Conservation (phyloP, 768 basidiomycete genomes). For the Leucocoprinus leucothites region DNA sequence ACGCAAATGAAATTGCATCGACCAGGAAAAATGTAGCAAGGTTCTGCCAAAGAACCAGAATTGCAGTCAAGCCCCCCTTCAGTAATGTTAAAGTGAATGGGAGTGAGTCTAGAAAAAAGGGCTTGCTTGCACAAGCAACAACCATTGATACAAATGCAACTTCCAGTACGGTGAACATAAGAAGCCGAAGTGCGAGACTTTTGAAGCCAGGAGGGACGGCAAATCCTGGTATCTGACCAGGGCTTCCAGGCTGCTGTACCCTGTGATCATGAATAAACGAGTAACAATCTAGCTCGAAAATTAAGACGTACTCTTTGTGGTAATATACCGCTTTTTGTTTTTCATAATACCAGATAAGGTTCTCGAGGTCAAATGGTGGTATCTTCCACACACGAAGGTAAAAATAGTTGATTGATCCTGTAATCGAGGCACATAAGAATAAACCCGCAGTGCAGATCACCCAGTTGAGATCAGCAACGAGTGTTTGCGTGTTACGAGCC, state of each 20-base stretch:
- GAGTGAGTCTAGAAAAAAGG: neutral
- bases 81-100: neutral
- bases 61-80: constrained; percentile 1
- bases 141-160: neutral
- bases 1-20: neutral
- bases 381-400: neutral
- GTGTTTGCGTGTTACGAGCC: neutral
- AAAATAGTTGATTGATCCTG: neutral
- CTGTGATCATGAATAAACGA: too few species aligned
- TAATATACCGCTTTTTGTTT: too few species aligned
- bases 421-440: neutral
- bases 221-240: too few species aligned
- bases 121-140: neutral
- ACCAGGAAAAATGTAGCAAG: neutral
- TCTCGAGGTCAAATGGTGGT: neutral
- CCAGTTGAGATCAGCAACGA: neutral
- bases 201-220: too few species aligned
- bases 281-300: too few species aligned
- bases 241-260: too few species aligned
- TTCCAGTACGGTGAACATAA: neutral
- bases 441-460: neutral
- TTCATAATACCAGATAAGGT: too few species aligned
- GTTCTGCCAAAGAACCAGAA: neutral
- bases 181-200: neutral
- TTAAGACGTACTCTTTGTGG: too few species aligned